Percentiles rank a stretch among this genome's conserved stretches.
Conservation (phyloP, 306 rosid species). For the Cicer pinnatifidum region DNA sequence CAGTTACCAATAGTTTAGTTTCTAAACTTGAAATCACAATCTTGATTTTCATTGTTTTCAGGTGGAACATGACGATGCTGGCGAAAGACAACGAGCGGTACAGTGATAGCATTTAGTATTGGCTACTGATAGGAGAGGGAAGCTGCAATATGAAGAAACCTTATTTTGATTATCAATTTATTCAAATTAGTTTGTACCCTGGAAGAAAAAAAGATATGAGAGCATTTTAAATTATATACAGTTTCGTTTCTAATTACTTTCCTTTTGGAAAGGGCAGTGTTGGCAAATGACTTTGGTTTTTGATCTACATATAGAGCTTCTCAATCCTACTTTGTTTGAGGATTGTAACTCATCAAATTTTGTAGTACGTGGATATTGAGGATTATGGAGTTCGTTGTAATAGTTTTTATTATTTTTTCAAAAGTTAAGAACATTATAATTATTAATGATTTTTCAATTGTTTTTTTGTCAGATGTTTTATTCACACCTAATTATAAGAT, state of each 20-base stretch:
- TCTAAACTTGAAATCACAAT: constrained; percentile 15
- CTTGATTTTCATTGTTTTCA: constrained; percentile 39
- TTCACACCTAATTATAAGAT: too few species aligned
- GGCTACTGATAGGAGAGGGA: constrained; percentile 26
- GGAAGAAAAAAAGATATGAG: background rate
- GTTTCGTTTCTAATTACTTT: background rate
- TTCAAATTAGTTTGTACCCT: constrained; percentile 19
- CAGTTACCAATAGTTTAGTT: background rate
- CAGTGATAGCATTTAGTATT: constrained; percentile 44
- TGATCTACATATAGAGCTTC: background rate
- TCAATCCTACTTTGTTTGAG: background rate
- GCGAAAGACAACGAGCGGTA: constrained; percentile 56
- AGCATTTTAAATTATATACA: background rate
- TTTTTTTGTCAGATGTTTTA: too few species aligned
- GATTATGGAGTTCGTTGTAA: too few species aligned
- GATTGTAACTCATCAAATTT: background rate
- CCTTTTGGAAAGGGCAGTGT: background rate
- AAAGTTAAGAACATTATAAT: too few species aligned
- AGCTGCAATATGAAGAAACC: constrained; percentile 1
- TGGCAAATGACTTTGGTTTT: background rate
- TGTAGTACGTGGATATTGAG: background rate
- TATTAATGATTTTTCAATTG: too few species aligned
- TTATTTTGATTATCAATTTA: constrained; percentile 37
- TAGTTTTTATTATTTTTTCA: too few species aligned
- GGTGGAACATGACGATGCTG: constrained; percentile 61